phyloP scores from a whole-genome alignment of 2,329 filamentous ascomycete species.

The Lachnellula willkommii region DNA sequence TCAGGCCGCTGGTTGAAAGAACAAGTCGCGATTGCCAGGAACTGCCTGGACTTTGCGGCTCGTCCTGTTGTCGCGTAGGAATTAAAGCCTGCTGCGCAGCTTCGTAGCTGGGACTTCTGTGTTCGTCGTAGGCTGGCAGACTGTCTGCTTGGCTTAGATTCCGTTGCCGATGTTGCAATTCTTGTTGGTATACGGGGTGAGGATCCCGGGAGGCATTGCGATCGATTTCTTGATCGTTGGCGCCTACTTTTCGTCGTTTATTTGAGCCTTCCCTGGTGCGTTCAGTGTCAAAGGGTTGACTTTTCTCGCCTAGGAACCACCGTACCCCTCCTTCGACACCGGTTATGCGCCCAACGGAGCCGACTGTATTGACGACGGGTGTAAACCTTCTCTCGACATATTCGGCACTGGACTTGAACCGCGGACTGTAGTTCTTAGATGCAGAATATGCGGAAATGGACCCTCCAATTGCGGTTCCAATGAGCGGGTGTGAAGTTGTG shows the following conservation, averaged over 20 bases:
- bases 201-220: slow-evolving; percentile 31
- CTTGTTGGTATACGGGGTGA: slow-evolving; percentile 23
- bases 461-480: slow-evolving; percentile 78
- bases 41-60: slow-evolving; percentile 25
- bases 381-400: slow-evolving; percentile 85
- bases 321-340: slow-evolving; percentile 83
- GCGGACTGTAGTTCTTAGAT: slow-evolving; percentile 85
- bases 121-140: slow-evolving; percentile 78
- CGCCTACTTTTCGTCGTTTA: slow-evolving; percentile 55
- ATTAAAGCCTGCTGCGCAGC: slow-evolving; percentile 43
- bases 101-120: slow-evolving; percentile 69
- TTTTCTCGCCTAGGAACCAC: slow-evolving; percentile 66
- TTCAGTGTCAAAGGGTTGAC: slow-evolving; percentile 41
- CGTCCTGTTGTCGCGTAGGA: slow-evolving; percentile 29
- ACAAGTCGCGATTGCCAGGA: slow-evolving; percentile 80
- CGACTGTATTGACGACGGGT: slow-evolving; percentile 80
- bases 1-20: slow-evolving; percentile 84
- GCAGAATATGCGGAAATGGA: slow-evolving; percentile 80
- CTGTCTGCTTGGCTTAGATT: slow-evolving; percentile 51
- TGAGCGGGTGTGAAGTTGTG: slow-evolving; percentile 79
- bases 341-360: slow-evolving; percentile 74
- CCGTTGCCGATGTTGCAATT: slow-evolving; percentile 26
- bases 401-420: slow-evolving; percentile 83
- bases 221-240: slow-evolving; percentile 32
- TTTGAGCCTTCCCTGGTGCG: slow-evolving; percentile 41